Evolutionary conservation across 352 stramenopile genomes (phyloP), one percentile per base, ranked within the genome.

Genomic region (Halophytophthora batemanensis): DNA sequence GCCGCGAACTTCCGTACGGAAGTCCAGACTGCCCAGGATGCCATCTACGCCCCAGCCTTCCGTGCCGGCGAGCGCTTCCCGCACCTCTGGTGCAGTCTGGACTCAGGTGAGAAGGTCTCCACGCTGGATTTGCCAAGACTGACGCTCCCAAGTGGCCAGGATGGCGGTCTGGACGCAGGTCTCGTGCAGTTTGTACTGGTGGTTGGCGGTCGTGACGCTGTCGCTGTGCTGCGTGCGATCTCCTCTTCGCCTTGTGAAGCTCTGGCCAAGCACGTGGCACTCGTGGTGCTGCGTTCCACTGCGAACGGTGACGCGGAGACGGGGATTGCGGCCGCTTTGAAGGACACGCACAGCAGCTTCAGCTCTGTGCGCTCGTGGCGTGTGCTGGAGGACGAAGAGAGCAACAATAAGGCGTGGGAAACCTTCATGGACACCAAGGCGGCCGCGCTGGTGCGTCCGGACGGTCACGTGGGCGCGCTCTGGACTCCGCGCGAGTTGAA

Each of bases 401-500:
- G 23, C 7, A 61, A 53, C 35, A 57, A 44, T 21, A 51, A 66
- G 7, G 48, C 69, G 37, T 86, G 78, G 78, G 17, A 22, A 2
- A 56, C 54, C 36, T 92, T 92, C 38, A 53, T 59, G 8, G 2
- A 35, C 8, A 50, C 39, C 8, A 56, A 73, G 14, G 42, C 46
- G 2, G 82, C 77, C 22, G 66, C 72, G 28, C 67, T 96, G 19
- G 59, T 96, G 17, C 83, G 86, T 46, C 86, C 86, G 10, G 86
- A 96, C 53, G 82, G 83, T 28, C 83, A 94, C 50, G 55, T 96
- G 34, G 82, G 71, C n/a, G 65, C 50, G 6, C 44, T 93, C 12
- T 94, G 83, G 76, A 51, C 50, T 39, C 18, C 41, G 7, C 45
- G 67, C 15, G 51, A 69, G 18, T 41, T 72, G 36, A 40, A 70